Base-by-base conservation (phyloP, 208 protist species). In the Wallacemonas sp. region DNA sequence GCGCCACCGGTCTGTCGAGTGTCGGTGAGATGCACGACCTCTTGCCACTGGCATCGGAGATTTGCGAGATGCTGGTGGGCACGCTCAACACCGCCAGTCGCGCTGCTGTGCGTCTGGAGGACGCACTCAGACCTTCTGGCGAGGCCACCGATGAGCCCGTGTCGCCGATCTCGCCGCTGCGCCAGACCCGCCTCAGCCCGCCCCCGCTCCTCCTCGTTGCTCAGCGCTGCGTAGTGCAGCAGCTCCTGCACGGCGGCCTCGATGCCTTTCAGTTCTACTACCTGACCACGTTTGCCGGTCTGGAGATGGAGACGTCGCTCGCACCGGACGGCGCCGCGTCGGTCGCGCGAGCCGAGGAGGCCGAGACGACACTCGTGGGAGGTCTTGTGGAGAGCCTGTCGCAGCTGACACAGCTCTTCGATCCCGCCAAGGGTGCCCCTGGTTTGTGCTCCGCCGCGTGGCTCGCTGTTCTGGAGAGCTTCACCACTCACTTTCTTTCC, bases 201-300 rank as follows among this genome's bases (percentile, higher is more conserved):
- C 36, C 36, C 36, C 36, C 36, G 7, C 14, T 41, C 7, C 36
- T 16, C 7, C 36, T 41, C 41, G 2, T 50, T 20, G 22, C 28
- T 25, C 45, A 42, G 42, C 28, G 52, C 20, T 59, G 52, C 20
- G 44, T 55, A 4, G 50, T 44, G 28, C 42, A 42, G 33, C 31
- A 23, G 16, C 36, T 76, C 16, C 63, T 76, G 31, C 36, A 63
- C 42, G 71, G 65, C 20, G 39, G 57, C 25, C 48, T 70, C 1
- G 33, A 71, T 23, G 23, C 49, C 2, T 62, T 76, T 28, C 20
- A 63, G 36, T 57, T 76, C 38, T 65, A 70, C 26, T 69, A 68
- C 22, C 62, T 71, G 48, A 63, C 61, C 1, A 57, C 67, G 12
- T 70, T 65, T 20, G 31, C 52, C 5, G 52, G 52, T 29, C 7